These are phyloP conservation scores for Fusarium devonianum DNA, from an alignment of 2,329 filamentous ascomycete species.

Conservation along the genomic window DNA sequence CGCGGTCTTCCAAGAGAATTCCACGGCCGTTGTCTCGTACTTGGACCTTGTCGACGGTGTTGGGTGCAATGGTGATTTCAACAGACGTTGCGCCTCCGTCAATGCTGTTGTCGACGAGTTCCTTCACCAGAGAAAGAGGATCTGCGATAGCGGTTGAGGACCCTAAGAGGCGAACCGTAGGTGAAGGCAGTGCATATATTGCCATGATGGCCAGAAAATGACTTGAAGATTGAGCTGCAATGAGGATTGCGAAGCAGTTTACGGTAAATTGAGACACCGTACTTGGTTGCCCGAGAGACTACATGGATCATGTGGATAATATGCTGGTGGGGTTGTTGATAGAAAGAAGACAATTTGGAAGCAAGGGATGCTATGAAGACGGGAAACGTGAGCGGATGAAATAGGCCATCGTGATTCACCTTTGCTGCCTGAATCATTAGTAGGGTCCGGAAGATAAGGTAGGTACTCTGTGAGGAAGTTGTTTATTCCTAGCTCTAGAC, in stretches of 20 bases:
- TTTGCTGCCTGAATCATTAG: conserved; percentile 6
- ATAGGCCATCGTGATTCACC: conserved; percentile 3
- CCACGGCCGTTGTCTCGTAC: conserved; percentile 79
- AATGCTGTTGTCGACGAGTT: conserved; percentile 79
- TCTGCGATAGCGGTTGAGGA: conserved; percentile 67
- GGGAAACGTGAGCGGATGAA: not conserved
- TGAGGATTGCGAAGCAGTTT: conserved; percentile 17
- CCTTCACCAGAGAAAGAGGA: conserved; percentile 71
- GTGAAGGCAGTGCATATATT: conserved; percentile 58
- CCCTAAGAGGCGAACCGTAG: conserved; percentile 63
- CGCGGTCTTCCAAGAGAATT: conserved; percentile 68
- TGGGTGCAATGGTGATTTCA: conserved; percentile 68
- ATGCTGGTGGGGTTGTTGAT: conserved; percentile 28
- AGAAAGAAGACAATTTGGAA: conserved; percentile 9
- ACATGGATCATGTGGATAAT: conserved; percentile 38
- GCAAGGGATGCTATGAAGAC: conserved; percentile 2
- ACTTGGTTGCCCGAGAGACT: conserved; percentile 37
- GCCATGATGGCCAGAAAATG: conserved; percentile 48
- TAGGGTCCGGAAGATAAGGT: too few species aligned
- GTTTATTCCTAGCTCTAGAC: not conserved
- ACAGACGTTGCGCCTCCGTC: conserved; percentile 74
- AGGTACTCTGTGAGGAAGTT: too few species aligned
- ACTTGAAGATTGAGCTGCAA: conserved; percentile 19
- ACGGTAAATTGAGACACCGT: conserved; percentile 30
- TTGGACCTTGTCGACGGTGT: conserved; percentile 73